Base-by-base conservation (phyloP, 257 asterid species). In the Anisodus acutangulus region DNA sequence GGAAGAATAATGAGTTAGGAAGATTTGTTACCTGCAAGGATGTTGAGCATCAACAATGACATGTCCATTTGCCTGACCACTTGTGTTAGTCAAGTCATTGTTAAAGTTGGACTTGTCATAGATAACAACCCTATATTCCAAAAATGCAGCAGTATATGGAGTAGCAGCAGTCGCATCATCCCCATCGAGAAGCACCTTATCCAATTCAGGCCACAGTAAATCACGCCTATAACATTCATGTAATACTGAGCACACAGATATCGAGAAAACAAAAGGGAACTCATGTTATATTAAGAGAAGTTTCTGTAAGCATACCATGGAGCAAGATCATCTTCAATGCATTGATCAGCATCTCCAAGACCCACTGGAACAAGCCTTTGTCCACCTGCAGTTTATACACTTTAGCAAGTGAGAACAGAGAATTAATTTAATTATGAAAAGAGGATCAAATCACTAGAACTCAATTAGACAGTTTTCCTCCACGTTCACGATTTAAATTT, bases 291-390 rank as follows among this genome's bases (percentile, higher is more conserved):
- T 12, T 49, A 49, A 63, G 71, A 31, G 41, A 12, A 9, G 82
- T 62, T 53, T 51, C 5, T 0, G 51, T 76, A 58, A 17, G 58
- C 68, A 78, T 94, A 97, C 98, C 99, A 97, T 83, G 97, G 92
- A 70, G 97, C 4, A 85, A 95, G 95, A 89, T 97, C 99, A 90
- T 97, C 99, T 91, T 97, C 99, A 86, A 97, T 97, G 92, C 98
- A 93, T 81, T 95, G 99, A 85, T 97, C 99, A 82, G 95, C 99
- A 82, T 97, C 99, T 67, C 99, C 99, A 76, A 22, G 26, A 22
- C 26, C 26, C 26, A 22, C 26, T 22, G 26, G 26, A 22, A 22
- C 26, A 22, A 97, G 91, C 67, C 91, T 89, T 78, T 95, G 89
- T 17, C 94, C 99, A 37, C 99, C 99, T 97, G 95, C 80, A 85